A percentile compares a stretch with the other conserved stretches of the same genome.
Evolutionary conservation across 1,139 yeast genomes (phyloP).

Genomic region (Protomyces macrosporus): DNA sequence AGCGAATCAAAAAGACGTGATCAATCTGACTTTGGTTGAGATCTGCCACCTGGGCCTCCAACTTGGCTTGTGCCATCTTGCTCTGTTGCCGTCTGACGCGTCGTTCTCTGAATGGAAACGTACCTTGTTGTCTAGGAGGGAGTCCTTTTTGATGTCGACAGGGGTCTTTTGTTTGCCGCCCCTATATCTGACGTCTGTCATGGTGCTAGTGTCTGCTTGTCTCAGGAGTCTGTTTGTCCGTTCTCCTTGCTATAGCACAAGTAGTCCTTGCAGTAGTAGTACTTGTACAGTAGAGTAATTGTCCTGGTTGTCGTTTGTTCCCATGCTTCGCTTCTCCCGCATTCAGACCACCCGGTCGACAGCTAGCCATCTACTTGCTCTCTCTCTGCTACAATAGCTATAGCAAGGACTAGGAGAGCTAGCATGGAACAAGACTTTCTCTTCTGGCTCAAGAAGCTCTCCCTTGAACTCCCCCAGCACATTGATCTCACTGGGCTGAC

Average conservation of each 20-base stretch:
- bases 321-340: too few species aligned
- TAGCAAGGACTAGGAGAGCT: neutral
- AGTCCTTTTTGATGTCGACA: neutral
- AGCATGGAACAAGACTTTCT: constrained; percentile 9
- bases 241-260: too few species aligned
- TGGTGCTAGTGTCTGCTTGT: neutral
- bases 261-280: neutral
- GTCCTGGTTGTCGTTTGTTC: neutral
- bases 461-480: constrained; percentile 11
- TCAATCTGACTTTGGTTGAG: neutral
- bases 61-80: neutral
- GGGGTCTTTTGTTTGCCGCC: neutral
- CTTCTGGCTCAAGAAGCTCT: constrained; percentile 19
- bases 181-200: constrained; percentile 1
- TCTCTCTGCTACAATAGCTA: neutral
- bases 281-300: neutral
- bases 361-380: neutral
- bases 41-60: neutral
- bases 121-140: neutral
- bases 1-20: neutral
- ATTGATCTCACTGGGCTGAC: neutral
- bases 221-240: too few species aligned
- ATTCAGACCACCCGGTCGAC: neutral
- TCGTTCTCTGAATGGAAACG: neutral
- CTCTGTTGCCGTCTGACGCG: neutral